Evolutionary conservation across 116 monocot genomes (phyloP).

Genomic region (Trichopus zeylanicus): DNA sequence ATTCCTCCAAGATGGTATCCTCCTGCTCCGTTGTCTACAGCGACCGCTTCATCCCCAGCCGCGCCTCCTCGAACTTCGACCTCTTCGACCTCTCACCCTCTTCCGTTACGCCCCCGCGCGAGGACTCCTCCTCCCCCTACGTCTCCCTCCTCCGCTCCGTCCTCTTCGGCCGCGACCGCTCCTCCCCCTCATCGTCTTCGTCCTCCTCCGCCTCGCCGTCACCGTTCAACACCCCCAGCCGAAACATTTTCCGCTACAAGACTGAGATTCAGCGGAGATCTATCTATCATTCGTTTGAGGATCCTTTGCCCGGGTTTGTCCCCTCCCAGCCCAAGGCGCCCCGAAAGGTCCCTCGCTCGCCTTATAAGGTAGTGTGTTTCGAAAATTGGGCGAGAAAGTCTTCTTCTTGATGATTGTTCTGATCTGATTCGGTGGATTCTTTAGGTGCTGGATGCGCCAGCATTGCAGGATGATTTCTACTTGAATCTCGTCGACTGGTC

Average conservation of each 20-base stretch:
- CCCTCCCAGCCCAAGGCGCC: conserved; percentile 39
- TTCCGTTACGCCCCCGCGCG: conserved; percentile 15
- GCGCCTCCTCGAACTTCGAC: conserved; percentile 32
- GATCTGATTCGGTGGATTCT: neutral
- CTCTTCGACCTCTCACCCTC: conserved; percentile 27
- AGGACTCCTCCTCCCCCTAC: conserved; percentile 1
- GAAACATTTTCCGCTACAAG: conserved; percentile 84
- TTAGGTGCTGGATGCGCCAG: conserved; percentile 94
- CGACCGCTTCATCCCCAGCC: conserved; percentile 54
- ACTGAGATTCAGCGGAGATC: conserved; percentile 44
- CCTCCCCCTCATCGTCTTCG: conserved; percentile 9
- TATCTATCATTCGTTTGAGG: conserved; percentile 28
- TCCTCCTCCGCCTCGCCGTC: conserved; percentile 6
- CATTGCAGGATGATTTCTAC: conserved; percentile 98
- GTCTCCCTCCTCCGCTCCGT: conserved; percentile 11
- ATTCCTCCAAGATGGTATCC: conserved; percentile 8
- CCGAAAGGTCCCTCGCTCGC: conserved; percentile 72
- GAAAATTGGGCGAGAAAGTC: neutral
- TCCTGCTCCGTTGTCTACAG: conserved; percentile 29
- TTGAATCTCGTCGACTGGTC: conserved; percentile 99
- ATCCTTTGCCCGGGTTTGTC: conserved; percentile 36
- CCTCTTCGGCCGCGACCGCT: neutral
- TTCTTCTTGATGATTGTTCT: neutral
- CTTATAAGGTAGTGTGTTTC: conserved; percentile 53
- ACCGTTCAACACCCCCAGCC: conserved; percentile 13